Base-by-base conservation (phyloP, 768 basidiomycete genomes). In the Pleurotus tuber-regium region DNA sequence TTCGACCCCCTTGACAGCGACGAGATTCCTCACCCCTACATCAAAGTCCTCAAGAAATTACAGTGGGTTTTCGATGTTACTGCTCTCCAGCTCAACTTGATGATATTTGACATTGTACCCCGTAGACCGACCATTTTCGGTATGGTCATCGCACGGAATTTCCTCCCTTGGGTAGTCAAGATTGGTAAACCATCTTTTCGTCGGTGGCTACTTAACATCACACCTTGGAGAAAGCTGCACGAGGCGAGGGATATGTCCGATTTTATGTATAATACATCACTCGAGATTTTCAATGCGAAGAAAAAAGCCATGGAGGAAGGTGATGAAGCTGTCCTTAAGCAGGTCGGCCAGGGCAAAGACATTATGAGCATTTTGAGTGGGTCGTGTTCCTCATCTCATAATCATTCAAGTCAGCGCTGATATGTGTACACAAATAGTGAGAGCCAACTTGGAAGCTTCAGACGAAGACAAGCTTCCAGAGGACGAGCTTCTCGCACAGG, bases 401-500 rank as follows among this genome's bases (percentile, higher is more conserved):
- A n/a, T n/a, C n/a, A n/a, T n/a, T n/a, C n/a, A n/a, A n/a, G n/a
- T n/a, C n/a, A n/a, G n/a, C n/a, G n/a, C n/a, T n/a, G 19, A 31
- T 23, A 21, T 14, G 16, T n/a, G 9, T 21, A 11, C 14, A 18
- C 30, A 31, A 21, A 36, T 16, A 73, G 71, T 72, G 55, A 63
- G 54, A 50, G 68, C 65, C 5, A 75, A 74, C 50, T 63, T 70
- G 61, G 52, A 55, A 8, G 66, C 68, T 1, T 56, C 62, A 7
- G 60, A 60, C n/a, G 59, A 60, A 14, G 69, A 72, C 30, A 58
- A 60, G n/a, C 55, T 74, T 19, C 51, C 67, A 0, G 69, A 73
- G n/a, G 58, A 54, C 14, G 72, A 73, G 52, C 36, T 75, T 6
- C 11, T 71, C 7, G 73, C 58, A 0, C 70, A 74, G 43, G 70